A percentile compares a stretch with the other conserved stretches of the same genome.
These are phyloP conservation scores for Fragaria iinumae DNA, from an alignment of 306 rosid species.

Conservation along the genomic window DNA sequence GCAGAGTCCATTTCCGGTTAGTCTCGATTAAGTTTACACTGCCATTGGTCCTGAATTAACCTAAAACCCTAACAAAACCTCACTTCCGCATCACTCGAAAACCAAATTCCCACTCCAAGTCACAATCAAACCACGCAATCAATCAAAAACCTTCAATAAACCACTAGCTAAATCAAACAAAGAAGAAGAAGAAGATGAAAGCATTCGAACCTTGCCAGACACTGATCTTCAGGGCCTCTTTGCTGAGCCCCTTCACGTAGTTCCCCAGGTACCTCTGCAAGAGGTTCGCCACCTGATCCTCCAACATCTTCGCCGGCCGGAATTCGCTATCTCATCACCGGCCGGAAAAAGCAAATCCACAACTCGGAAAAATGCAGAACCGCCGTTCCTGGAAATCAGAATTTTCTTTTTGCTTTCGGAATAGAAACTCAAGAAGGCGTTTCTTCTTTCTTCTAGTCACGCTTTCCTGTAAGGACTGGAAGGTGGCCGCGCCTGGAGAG, in stretches of 20 bases:
- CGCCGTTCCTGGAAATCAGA: background rate
- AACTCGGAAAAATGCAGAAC: background rate
- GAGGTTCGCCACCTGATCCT: slow-evolving; percentile 95
- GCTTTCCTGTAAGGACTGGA: background rate
- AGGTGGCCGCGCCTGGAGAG: background rate
- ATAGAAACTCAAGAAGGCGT: background rate
- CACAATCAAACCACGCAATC: background rate
- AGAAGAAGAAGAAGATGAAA: background rate
- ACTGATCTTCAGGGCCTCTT: slow-evolving; percentile 97
- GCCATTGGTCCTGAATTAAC: background rate
- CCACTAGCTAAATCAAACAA: background rate
- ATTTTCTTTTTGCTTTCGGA: background rate
- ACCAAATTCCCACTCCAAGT: background rate
- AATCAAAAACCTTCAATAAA: background rate
- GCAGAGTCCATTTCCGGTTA: background rate
- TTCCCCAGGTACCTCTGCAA: slow-evolving; percentile 97
- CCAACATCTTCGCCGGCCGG: slow-evolving; percentile 63
- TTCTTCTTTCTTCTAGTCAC: background rate
- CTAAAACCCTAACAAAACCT: slow-evolving; percentile 13
- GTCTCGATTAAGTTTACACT: background rate
- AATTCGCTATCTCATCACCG: slow-evolving; percentile 32
- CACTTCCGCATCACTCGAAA: background rate
- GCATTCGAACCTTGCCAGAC: slow-evolving; percentile 79
- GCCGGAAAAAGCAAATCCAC: background rate
- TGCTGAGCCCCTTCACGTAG: slow-evolving; percentile 86